phyloP scores from a whole-genome alignment of 331 rosid genomes.

The Arachis monticola region DNA sequence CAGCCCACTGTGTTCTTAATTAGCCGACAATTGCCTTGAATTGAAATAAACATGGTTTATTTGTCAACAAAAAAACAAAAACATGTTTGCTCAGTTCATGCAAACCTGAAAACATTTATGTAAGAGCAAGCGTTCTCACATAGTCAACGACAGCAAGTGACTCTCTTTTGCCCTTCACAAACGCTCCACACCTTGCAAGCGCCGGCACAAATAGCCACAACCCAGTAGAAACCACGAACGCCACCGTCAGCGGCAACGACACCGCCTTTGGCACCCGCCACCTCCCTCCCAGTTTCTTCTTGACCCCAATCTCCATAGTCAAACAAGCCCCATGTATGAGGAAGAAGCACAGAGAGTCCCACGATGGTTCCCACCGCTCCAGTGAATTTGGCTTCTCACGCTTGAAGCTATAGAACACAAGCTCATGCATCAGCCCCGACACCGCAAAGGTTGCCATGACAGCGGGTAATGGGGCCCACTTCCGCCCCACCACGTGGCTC shows the following conservation, averaged over 20 bases:
- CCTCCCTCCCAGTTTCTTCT: constrained; percentile 7
- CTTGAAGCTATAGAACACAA: constrained; percentile 37
- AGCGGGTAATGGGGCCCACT: constrained; percentile 43
- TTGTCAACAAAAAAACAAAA: too few species aligned
- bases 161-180: constrained; percentile 37
- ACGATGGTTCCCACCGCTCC: constrained; percentile 47
- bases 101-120: not conserved
- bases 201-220: constrained; percentile 41
- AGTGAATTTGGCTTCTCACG: constrained; percentile 41
- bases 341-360: constrained; percentile 43
- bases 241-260: constrained; percentile 30
- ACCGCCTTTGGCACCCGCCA: constrained; percentile 17
- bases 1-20: too few species aligned
- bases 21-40: too few species aligned
- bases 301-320: constrained; percentile 28
- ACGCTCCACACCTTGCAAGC: constrained; percentile 31
- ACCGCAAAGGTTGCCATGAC: constrained; percentile 26
- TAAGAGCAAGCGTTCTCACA: not conserved
- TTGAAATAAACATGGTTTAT: too few species aligned
- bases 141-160: not conserved
- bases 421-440: constrained; percentile 45
- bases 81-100: not conserved
- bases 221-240: constrained; percentile 24
- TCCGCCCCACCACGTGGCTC: constrained; percentile 3
- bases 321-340: constrained; percentile 40